Evolutionary conservation across 352 stramenopile genomes (phyloP).

Genomic region (Elongisporangium undulatum): DNA sequence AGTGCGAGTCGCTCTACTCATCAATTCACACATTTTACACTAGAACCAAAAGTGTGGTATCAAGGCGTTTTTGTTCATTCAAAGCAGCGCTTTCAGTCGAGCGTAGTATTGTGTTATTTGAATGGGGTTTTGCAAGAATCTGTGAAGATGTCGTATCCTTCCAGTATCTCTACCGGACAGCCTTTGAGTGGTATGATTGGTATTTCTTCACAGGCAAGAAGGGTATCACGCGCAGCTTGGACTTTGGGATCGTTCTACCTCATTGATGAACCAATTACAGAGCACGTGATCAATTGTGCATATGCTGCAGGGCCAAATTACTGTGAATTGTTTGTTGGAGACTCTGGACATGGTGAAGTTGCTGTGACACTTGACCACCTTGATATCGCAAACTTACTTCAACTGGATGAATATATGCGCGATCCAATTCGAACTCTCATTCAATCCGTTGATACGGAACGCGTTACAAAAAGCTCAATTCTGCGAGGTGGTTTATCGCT

Average conservation of each 20-base stretch:
- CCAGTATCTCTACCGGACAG: conserved; percentile 40
- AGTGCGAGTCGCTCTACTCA: conserved; percentile 35
- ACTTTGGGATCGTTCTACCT: conserved; percentile 62
- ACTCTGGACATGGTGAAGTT: conserved; percentile 43
- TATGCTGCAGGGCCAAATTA: conserved; percentile 56
- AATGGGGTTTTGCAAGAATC: conserved; percentile 63
- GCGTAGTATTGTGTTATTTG: conserved; percentile 51
- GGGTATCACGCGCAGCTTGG: conserved; percentile 37
- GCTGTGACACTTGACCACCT: conserved; percentile 45
- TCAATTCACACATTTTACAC: conserved; percentile 47
- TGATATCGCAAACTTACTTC: conserved; percentile 33
- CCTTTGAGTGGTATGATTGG: conserved; percentile 57
- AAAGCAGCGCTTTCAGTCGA: conserved; percentile 68
- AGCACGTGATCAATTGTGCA: conserved; percentile 42
- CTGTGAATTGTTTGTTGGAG: conserved; percentile 48
- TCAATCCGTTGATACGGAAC: conserved; percentile 64
- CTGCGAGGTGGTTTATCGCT: conserved; percentile 44
- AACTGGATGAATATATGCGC: conserved; percentile 61
- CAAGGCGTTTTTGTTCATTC: conserved; percentile 54
- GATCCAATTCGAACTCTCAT: conserved; percentile 63
- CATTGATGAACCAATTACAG: conserved; percentile 47
- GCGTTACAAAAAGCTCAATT: conserved; percentile 41
- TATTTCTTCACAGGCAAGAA: conserved; percentile 42
- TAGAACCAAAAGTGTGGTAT: conserved; percentile 41
- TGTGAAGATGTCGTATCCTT: conserved; percentile 67